Base-by-base conservation (phyloP, 192 early-diverging fungal species). In the Martensiomyces pterosporus region DNA sequence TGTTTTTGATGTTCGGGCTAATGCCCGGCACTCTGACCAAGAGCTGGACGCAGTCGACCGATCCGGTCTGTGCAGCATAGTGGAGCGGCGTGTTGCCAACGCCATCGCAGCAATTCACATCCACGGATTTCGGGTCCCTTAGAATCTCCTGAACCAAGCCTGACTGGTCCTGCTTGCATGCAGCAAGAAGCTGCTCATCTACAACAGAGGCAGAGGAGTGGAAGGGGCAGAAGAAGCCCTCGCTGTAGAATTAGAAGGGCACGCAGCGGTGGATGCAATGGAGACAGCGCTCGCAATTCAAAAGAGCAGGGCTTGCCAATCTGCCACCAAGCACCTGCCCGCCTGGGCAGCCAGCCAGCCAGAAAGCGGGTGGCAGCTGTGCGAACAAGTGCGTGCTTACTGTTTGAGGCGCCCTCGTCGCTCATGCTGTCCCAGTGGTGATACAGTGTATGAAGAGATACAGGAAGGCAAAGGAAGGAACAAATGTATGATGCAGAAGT, bases 151-250 rank as follows among this genome's bases (percentile, higher is more conserved):
- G 64, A 23, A 89, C 67, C 60, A 84, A 56, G 38, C 83, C 81
- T 26, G 83, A 75, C 35, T 85, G 81, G 67, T 86, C 84, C 43
- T 82, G 71, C 62, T 79, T 79, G 60, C 84, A 85, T 24, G 87
- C 87, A 9, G 81, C 79, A 42, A 85, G 60, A 33, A 89, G 66
- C 42, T 80, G 77, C 47, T 85, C 82, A 58, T 85, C 83, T 88
- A 71, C 43, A 64, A 47, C 15, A 47, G 23, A 19, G n/a, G n/a
- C n/a, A n/a, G n/a, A n/a, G n/a, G n/a, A n/a, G n/a, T n/a, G n/a
- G n/a, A n/a, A n/a, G n/a, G n/a, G n/a, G n/a, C n/a, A n/a, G n/a
- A n/a, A n/a, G n/a, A n/a, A n/a, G n/a, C n/a, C n/a, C n/a, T n/a
- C n/a, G n/a, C n/a, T n/a, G n/a, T n/a, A n/a, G n/a, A n/a, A n/a